Base-by-base conservation (phyloP, 148 eudicot species). In the Chenopodium suecicum region DNA sequence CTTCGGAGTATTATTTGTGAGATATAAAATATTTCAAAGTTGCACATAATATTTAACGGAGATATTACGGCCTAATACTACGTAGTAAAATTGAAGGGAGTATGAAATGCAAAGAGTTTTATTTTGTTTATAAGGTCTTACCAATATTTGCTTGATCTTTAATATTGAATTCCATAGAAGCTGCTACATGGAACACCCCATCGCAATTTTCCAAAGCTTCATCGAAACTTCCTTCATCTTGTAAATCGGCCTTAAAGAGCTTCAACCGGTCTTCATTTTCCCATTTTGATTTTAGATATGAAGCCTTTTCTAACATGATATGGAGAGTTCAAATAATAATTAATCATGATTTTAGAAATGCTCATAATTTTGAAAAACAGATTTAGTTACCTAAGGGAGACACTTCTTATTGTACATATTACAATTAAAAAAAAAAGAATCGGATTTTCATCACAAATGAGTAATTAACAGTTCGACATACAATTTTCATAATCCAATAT, bases 101-200 rank as follows among this genome's bases (percentile, higher is more conserved):
- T 56, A 14, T 4, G 17, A 56, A 3, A 3, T 56, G 29, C 29
- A 27, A 56, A 14, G 22, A 17, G 7, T 67, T 12, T 31, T 1
- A 31, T 31, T 31, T 31, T 27, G 16, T 27, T 27, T 67, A 10
- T 2, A 13, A 0, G 22, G 47, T n/a, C 19, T 84, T 93, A 93
- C 97, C 94, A 52, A 90, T 81, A 74, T 87, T 81, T 19, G 80
- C 86, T 58, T 80, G 81, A 4, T 84, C 78, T 25, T 82, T 86
- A 32, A 90, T 84, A 23, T 52, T 80, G 81, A 91, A 88, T 74
- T 94, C 89, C 98, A 94, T 91, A 3, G 92, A 82, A 60, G 98
- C 98, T 9, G 98, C 96, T 79, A 92, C 92, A 85, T 92, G 96
- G 80, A 94, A 94, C 8, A 94, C 92, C 19, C 97, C 97, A 73